Evolutionary conservation across 192 early-diverging fungal genomes (phyloP), one percentile per base, ranked within the genome.

Genomic region (Coemansia sp.): DNA sequence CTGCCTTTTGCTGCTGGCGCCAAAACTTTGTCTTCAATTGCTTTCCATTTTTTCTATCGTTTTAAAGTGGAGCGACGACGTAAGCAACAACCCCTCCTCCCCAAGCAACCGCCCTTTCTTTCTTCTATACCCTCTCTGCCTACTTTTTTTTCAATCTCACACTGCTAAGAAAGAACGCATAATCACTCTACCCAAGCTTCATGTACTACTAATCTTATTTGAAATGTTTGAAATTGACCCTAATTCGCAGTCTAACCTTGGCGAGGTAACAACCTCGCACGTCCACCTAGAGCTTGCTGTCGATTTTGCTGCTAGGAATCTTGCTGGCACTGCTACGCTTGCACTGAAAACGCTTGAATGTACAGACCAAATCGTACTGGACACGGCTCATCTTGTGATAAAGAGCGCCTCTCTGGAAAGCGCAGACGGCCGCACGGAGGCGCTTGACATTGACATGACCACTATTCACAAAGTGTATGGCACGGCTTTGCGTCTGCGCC

Each of bases 241-340:
- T 41, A 95, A 88, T 76, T 92, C 91, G 52, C 90, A 88, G 47
- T 89, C 94, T 11, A 96, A 96, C 83, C 85, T 90, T 26, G 74
- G 86, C 72, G 84, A 92, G 61, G 79, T 94, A 41, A 76, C 83
- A 56, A 90, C 91, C n/a, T 84, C 62, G 56, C 92, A 95, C 72
- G 73, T 92, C 37, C 89, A 93, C 69, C 85, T 98, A 65, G 73
- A 86, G 72, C 85, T 94, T 41, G 78, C 79, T 1, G 89, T 90
- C 48, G 90, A 95, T 71, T 98, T 98, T 86, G 80, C 77, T 18
- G 55, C 65, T 61, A 89, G 91, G 69, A 73, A 85, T 41, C 74
- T 98, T 11, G 52, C 59, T 15, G 95, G 94, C 22, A 71, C 66
- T 12, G 95, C 90, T 1, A 72, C 79, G 13, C 87, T 93, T 58